phyloP scores from a whole-genome alignment of 352 stramenopile genomes.

The Phytophthora pluvialis region DNA sequence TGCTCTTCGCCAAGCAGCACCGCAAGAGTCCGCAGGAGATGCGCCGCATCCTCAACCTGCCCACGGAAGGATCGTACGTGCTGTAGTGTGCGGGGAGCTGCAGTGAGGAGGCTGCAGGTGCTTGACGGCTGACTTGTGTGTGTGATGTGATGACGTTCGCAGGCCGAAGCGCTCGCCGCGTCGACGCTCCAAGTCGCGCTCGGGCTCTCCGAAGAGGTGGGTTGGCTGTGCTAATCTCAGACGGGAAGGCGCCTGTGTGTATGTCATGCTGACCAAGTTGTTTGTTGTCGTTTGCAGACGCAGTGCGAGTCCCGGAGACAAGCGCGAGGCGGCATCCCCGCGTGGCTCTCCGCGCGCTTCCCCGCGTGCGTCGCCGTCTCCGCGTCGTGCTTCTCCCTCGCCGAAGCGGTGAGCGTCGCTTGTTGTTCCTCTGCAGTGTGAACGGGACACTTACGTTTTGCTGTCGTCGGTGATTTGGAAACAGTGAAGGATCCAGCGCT shows the following conservation, averaged over 20 bases:
- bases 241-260: background rate
- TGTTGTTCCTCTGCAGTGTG: background rate
- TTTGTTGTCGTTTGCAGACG: constrained; percentile 13
- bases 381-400: constrained; percentile 28
- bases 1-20: constrained; percentile 80
- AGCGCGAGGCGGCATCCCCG: constrained; percentile 23
- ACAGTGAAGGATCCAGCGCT: constrained; percentile 19
- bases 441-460: constrained; percentile 6
- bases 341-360: constrained; percentile 23
- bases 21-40: constrained; percentile 84
- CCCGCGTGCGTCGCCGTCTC: constrained; percentile 17
- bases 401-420: constrained; percentile 25
- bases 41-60: constrained; percentile 47
- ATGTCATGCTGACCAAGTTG: background rate
- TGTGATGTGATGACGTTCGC: background rate
- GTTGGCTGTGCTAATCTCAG: background rate
- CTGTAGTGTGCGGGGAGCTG: background rate
- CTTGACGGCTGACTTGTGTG: background rate
- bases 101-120: background rate
- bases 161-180: constrained; percentile 27
- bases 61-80: constrained; percentile 28
- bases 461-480: background rate
- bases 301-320: constrained; percentile 28
- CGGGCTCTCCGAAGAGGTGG: constrained; percentile 27
- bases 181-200: constrained; percentile 39